Conservation (phyloP, 1,284 basidiomycete species). For the Cryptococcus hybrid region DNA sequence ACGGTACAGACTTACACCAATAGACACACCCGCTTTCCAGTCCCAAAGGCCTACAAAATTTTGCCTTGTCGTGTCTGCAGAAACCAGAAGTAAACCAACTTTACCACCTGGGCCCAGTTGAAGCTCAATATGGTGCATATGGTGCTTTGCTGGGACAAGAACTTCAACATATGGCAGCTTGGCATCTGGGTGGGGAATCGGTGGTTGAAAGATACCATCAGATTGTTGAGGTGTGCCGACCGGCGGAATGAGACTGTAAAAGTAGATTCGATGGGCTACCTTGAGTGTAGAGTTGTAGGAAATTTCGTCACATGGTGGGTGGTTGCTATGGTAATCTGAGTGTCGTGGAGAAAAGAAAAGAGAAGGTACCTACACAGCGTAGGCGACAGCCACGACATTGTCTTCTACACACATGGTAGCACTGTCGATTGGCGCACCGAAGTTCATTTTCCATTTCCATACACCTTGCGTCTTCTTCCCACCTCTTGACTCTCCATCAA, state of each 20-base stretch:
- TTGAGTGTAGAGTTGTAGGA: not conserved
- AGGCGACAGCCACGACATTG: slow-evolving; percentile 5
- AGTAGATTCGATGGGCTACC: not conserved
- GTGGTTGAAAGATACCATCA: not conserved
- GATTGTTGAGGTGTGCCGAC: not conserved
- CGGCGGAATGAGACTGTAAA: slow-evolving; percentile 3
- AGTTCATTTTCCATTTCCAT: slow-evolving; percentile 4
- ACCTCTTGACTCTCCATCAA: not conserved
- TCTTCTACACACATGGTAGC: slow-evolving; percentile 1
- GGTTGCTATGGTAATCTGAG: not conserved
- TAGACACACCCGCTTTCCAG: slow-evolving; percentile 7
- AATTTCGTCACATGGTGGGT: not conserved
- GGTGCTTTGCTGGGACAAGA: slow-evolving; percentile 3
- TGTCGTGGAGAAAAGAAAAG: too few relatives aligned
- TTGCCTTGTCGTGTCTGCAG: not conserved
- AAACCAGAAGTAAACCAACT: not conserved
- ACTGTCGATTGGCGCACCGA: not conserved
- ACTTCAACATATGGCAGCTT: slow-evolving; percentile 3
- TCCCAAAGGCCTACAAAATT: slow-evolving; percentile 7
- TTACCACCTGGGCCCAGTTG: not conserved
- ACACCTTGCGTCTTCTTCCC: slow-evolving; percentile 3
- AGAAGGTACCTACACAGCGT: not conserved
- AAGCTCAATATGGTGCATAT: slow-evolving; percentile 1
- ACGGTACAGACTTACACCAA: not conserved
- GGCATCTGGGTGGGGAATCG: slow-evolving; percentile 2